Evolutionary conservation across 176 grass and related monocot genomes (phyloP).

Genomic region (Avena eriantha): DNA sequence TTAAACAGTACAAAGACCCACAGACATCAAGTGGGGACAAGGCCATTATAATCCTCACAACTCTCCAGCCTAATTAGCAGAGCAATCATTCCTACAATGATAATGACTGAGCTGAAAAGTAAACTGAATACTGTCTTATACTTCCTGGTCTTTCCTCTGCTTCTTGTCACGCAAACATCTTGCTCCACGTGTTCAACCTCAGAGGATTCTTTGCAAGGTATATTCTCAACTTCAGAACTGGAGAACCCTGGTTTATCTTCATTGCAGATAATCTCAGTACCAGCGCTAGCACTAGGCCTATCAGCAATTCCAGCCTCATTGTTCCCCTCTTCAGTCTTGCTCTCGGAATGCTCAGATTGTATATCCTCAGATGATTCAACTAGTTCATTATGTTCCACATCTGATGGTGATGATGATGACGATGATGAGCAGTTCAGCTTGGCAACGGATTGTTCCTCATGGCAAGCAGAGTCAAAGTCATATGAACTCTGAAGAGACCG

Average conservation of each 20-base stretch:
- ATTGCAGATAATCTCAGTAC: conserved; percentile 29
- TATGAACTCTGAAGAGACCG: conserved; percentile 68
- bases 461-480: conserved; percentile 41
- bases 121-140: conserved; percentile 35
- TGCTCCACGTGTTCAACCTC: conserved; percentile 39
- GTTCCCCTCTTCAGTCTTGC: conserved; percentile 42
- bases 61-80: conserved; percentile 52
- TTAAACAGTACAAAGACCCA: neutral
- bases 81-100: conserved; percentile 48
- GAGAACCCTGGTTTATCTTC: conserved; percentile 58
- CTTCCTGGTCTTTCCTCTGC: conserved; percentile 28
- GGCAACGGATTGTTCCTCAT: conserved; percentile 11
- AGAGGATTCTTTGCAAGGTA: conserved; percentile 18
- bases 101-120: conserved; percentile 46
- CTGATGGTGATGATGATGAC: conserved; percentile 5
- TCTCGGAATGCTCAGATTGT: conserved; percentile 46
- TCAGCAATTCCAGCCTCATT: conserved; percentile 34
- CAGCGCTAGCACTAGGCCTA: neutral
- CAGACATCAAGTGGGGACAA: conserved; percentile 76
- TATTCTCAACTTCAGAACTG: conserved; percentile 44
- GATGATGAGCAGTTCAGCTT: conserved; percentile 6
- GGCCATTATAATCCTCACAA: conserved; percentile 44
- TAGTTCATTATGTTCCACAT: conserved; percentile 29
- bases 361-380: conserved; percentile 30
- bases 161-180: conserved; percentile 26